phyloP scores from a whole-genome alignment of 2,329 filamentous ascomycete species.

The Hypoxylon sp. region DNA sequence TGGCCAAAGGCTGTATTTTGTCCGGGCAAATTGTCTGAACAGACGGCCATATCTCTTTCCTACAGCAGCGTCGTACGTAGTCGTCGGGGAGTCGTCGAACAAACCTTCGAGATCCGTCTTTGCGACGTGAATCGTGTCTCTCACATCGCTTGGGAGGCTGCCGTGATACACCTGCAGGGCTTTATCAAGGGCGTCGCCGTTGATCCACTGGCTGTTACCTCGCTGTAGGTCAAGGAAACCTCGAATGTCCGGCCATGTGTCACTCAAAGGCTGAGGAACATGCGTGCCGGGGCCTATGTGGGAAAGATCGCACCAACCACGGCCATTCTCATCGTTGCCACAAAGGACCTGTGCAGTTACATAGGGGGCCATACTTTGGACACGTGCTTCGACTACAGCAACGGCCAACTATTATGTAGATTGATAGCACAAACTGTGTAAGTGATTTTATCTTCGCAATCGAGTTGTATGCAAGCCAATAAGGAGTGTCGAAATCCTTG shows the following conservation, averaged over 20 bases:
- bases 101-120: not conserved
- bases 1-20: slow-evolving; percentile 36
- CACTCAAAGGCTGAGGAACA: not conserved
- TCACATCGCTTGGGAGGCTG: slow-evolving; percentile 6
- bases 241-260: slow-evolving; percentile 30
- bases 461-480: too few relatives aligned
- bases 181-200: slow-evolving; percentile 27
- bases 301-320: slow-evolving; percentile 1
- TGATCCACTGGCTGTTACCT: slow-evolving; percentile 24
- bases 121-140: slow-evolving; percentile 22
- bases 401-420: too few relatives aligned
- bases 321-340: not conserved
- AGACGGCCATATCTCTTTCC: not conserved
- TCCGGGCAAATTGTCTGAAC: slow-evolving; percentile 7
- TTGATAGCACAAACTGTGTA: too few relatives aligned
- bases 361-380: not conserved
- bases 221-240: slow-evolving; percentile 35
- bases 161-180: slow-evolving; percentile 9
- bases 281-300: slow-evolving; percentile 5
- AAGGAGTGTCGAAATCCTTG: too few relatives aligned
- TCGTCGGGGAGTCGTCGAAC: not conserved
- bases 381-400: too few relatives aligned
- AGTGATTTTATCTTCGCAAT: too few relatives aligned
- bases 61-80: not conserved
- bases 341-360: slow-evolving; percentile 17